phyloP scores from a whole-genome alignment of 345 rosid genomes.

The Ceriops zippeliana region DNA sequence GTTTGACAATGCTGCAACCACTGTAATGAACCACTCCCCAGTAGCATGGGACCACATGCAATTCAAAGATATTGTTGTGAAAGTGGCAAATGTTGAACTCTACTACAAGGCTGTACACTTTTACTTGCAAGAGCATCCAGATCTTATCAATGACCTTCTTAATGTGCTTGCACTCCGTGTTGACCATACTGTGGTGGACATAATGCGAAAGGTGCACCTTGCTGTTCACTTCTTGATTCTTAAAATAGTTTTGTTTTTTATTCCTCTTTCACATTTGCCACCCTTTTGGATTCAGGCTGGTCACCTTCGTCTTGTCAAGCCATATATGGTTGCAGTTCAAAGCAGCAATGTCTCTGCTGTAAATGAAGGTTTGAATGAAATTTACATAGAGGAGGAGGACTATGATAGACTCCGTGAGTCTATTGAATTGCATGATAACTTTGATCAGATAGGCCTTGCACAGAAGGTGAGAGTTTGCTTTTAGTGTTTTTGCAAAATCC shows the following conservation, averaged over 20 bases:
- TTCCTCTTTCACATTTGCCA: not conserved
- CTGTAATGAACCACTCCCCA: slow-evolving; percentile 96
- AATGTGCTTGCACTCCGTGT: slow-evolving; percentile 93
- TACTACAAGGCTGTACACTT: slow-evolving; percentile 97
- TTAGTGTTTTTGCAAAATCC: not conserved
- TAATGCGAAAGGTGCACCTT: slow-evolving; percentile 72
- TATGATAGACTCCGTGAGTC: slow-evolving; percentile 88
- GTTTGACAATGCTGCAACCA: slow-evolving; percentile 95
- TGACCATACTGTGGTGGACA: slow-evolving; percentile 94
- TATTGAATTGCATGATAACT: slow-evolving; percentile 81
- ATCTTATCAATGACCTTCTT: slow-evolving; percentile 79
- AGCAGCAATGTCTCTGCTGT: slow-evolving; percentile 90
- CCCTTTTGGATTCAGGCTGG: slow-evolving; percentile 61
- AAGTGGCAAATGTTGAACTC: slow-evolving; percentile 91
- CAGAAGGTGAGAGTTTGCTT: slow-evolving; percentile 53
- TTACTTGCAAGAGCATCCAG: slow-evolving; percentile 95
- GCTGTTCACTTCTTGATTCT: not conserved
- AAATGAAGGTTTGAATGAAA: slow-evolving; percentile 83
- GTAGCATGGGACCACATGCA: slow-evolving; percentile 99
- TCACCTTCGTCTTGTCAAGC: slow-evolving; percentile 83
- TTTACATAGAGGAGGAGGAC: slow-evolving; percentile 88
- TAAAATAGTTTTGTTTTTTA: not conserved
- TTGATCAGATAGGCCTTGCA: slow-evolving; percentile 87
- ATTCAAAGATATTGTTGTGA: slow-evolving; percentile 79
- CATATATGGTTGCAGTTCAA: slow-evolving; percentile 92